Base-by-base conservation (phyloP, 108 stramenopile species). In the Fistulifera solaris region DNA sequence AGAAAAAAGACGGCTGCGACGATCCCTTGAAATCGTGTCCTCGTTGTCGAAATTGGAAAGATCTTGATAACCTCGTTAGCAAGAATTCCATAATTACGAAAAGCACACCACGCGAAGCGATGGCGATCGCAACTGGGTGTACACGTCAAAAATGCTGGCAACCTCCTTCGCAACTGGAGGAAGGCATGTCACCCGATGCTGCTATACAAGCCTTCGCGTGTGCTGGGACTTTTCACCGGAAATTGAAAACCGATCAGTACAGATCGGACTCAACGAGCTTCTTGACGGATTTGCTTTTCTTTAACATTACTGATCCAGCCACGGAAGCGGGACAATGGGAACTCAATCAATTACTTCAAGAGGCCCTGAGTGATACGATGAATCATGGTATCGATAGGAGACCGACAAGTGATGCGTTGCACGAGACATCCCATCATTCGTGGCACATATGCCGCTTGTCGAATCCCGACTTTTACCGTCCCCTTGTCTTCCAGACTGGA, bases 271-370 rank as follows among this genome's bases (percentile, higher is more conserved):
- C 31, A 4, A 35, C 6, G 4, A 5, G 6, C 56, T 27, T 81
- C 70, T 49, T 73, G 52, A 65, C 69, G 0, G 83, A 85, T 67
- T 66, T 78, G 14, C 51, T 85, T 22, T 85, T 85, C 59, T 85
- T 85, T 54, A 73, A 85, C 52, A 72, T 85, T 16, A 39, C 24
- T 43, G 58, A 57, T 58, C 56, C 54, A 1, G 12, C 35, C 40
- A 41, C 51, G 16, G 35, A 58, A 52, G 27, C 21, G 14, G 55
- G 54, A 55, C 48, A 51, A 54, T 22, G 0, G n/a, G 48, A 40
- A 66, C 47, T 26, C 17, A 53, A 0, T 26, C 28, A 28, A 19
- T 1, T 31, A 15, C 46, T 25, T 48, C 27, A 44, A 41, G 52
- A 42, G 56, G 17, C 26, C 19, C 49, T 68, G 22, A 38, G 27